A percentile compares a stretch with the other conserved stretches of the same genome.
phyloP scores from a whole-genome alignment of 768 basidiomycete genomes.

The Boletus pseudopeckii region DNA sequence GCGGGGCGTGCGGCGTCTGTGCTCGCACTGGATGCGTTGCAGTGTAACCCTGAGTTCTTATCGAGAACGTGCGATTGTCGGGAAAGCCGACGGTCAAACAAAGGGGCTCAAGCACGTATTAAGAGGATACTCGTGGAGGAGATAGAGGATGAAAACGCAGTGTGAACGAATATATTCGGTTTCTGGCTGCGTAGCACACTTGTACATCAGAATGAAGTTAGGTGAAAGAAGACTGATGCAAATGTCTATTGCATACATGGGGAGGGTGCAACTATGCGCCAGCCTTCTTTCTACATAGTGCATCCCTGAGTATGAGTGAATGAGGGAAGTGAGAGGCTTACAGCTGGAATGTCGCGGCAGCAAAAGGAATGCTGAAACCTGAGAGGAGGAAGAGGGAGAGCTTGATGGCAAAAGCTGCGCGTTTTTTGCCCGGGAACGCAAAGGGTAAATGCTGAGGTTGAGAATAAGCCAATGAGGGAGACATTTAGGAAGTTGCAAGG shows the following conservation, averaged over 20 bases:
- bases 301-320: slow-evolving; percentile 1
- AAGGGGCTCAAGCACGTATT: slow-evolving; percentile 37
- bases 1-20: slow-evolving; percentile 62
- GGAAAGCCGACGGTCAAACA: slow-evolving; percentile 31
- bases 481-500: not conserved
- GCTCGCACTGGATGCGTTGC: slow-evolving; percentile 65
- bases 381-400: slow-evolving; percentile 38
- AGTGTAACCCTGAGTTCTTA: slow-evolving; percentile 62
- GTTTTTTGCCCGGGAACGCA: slow-evolving; percentile 49
- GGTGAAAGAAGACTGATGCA: not conserved
- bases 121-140: slow-evolving; percentile 29
- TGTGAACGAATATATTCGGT: slow-evolving; percentile 7
- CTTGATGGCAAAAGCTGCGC: slow-evolving; percentile 39
- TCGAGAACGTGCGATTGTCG: slow-evolving; percentile 67
- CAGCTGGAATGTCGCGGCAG: slow-evolving; percentile 62
- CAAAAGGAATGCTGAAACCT: slow-evolving; percentile 68
- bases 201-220: slow-evolving; percentile 4
- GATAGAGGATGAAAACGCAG: slow-evolving; percentile 16
- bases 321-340: slow-evolving; percentile 34
- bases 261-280: slow-evolving; percentile 21
- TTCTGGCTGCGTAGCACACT: not conserved
- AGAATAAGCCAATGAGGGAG: slow-evolving; percentile 6
- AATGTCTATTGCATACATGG: slow-evolving; percentile 2
- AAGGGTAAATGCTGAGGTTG: slow-evolving; percentile 53
- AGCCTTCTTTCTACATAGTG: slow-evolving; percentile 38